Conservation (phyloP, 192 early-diverging fungal species). For the Backusella mclennaniae region DNA sequence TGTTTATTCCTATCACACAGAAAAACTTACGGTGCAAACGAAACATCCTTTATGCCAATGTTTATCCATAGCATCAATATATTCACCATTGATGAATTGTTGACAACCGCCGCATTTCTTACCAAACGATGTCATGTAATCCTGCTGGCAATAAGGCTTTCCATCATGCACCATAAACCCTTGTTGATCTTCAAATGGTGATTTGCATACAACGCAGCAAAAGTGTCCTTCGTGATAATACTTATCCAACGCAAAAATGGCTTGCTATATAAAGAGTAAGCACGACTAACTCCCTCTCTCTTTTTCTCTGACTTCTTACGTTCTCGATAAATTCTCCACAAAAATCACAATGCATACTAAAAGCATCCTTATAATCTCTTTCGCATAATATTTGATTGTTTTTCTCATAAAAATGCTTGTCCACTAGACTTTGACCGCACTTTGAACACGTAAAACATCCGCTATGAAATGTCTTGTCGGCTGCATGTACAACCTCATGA, state of each 20-base stretch:
- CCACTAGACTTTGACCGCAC: constrained; percentile 44
- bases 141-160: constrained; percentile 58
- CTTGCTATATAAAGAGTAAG: constrained; percentile 19
- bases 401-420: constrained; percentile 54
- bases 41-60: constrained; percentile 61
- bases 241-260: constrained; percentile 52
- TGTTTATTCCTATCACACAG: too few species aligned
- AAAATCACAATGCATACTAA: constrained; percentile 53
- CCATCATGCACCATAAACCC: constrained; percentile 61
- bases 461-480: constrained; percentile 53
- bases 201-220: constrained; percentile 53
- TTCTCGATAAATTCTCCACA: constrained; percentile 55
- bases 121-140: constrained; percentile 52
- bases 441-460: constrained; percentile 49
- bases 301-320: background rate
- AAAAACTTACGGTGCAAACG: constrained; percentile 40
- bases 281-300: background rate
- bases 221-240: constrained; percentile 56
- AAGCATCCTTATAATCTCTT: constrained; percentile 50
- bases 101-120: constrained; percentile 51
- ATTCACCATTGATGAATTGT: constrained; percentile 51
- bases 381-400: constrained; percentile 52
- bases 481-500: constrained; percentile 46
- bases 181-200: constrained; percentile 47
- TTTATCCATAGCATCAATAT: constrained; percentile 49